These are phyloP conservation scores for Maudiozyma bulderi DNA, from an alignment of 805 yeast species.

Conservation along the genomic window DNA sequence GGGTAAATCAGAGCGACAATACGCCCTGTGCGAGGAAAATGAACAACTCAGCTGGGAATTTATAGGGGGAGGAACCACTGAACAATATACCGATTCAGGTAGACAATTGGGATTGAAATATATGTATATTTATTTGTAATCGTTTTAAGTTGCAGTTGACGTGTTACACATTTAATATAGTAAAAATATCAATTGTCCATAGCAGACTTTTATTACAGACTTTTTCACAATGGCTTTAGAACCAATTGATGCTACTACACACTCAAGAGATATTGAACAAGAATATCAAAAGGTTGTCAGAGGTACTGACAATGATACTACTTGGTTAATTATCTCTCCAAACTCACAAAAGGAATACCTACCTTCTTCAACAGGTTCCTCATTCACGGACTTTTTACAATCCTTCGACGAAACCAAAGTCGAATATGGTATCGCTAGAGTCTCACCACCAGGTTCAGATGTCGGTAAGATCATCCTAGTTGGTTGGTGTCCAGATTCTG, in stretches of 20 bases:
- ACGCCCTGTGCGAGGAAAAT: no score
- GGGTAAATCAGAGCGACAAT: no score
- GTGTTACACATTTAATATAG: no score
- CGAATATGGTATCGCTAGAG: slow-evolving; percentile 83
- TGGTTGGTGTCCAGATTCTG: slow-evolving; percentile 97
- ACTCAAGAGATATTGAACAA: slow-evolving; percentile 65
- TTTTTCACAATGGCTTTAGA: slow-evolving; percentile 28
- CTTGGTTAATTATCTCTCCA: slow-evolving; percentile 79
- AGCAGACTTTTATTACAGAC: no score
- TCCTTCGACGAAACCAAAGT: slow-evolving; percentile 80
- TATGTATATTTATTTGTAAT: no score
- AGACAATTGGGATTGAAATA: no score
- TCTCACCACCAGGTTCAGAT: slow-evolving; percentile 85
- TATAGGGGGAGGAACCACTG: no score
- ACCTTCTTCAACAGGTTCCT: slow-evolving; percentile 44
- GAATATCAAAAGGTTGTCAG: slow-evolving; percentile 71
- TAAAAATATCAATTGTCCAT: no score
- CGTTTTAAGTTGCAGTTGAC: no score
- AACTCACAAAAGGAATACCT: slow-evolving; percentile 40
- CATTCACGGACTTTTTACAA: slow-evolving; percentile 66
- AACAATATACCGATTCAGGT: no score
- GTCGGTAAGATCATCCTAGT: slow-evolving; percentile 74
- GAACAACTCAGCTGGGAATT: no score
- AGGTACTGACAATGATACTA: slow-evolving; percentile 51
- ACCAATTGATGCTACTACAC: slow-evolving; percentile 49